These are phyloP conservation scores for Quercus aquifolioides DNA, from an alignment of 306 rosid genomes.

Conservation along the genomic window DNA sequence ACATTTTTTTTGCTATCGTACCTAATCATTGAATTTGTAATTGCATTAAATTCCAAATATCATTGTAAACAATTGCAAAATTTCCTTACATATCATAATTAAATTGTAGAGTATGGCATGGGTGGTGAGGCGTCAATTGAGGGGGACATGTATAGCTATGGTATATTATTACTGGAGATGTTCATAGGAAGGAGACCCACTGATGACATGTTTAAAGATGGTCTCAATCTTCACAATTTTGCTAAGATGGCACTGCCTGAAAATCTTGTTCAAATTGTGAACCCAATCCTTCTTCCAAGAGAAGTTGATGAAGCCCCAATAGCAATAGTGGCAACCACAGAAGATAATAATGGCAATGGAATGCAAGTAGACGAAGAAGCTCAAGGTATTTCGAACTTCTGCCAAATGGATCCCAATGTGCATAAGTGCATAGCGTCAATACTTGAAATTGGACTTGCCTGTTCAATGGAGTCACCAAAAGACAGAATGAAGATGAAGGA, in stretches of 20 bases:
- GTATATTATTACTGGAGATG: slow-evolving; percentile 34
- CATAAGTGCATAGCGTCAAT: slow-evolving; percentile 20
- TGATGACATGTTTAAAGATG: slow-evolving; percentile 26
- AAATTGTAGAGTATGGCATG: slow-evolving; percentile 32
- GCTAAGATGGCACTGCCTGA: slow-evolving; percentile 24
- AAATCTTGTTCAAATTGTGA: slow-evolving; percentile 21
- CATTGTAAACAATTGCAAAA: too few relatives aligned
- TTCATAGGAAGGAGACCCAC: slow-evolving; percentile 26
- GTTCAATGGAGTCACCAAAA: slow-evolving; percentile 22
- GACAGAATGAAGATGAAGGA: slow-evolving; percentile 29
- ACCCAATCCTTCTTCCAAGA: slow-evolving; percentile 17
- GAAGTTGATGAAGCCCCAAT: not conserved
- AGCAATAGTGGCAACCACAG: not conserved
- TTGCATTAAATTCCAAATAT: too few relatives aligned
- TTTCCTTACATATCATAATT: not conserved
- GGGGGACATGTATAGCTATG: slow-evolving; percentile 38
- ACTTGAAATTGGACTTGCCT: slow-evolving; percentile 26
- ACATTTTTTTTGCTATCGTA: too few relatives aligned
- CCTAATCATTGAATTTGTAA: too few relatives aligned
- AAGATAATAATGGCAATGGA: not conserved
- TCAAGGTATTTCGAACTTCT: not conserved
- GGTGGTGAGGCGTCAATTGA: slow-evolving; percentile 17
- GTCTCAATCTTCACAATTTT: slow-evolving; percentile 17
- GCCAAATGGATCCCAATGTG: not conserved
- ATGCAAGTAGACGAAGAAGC: not conserved